Base-by-base conservation (phyloP, 108 stramenopile genomes). In the Epipyxis sp. region DNA sequence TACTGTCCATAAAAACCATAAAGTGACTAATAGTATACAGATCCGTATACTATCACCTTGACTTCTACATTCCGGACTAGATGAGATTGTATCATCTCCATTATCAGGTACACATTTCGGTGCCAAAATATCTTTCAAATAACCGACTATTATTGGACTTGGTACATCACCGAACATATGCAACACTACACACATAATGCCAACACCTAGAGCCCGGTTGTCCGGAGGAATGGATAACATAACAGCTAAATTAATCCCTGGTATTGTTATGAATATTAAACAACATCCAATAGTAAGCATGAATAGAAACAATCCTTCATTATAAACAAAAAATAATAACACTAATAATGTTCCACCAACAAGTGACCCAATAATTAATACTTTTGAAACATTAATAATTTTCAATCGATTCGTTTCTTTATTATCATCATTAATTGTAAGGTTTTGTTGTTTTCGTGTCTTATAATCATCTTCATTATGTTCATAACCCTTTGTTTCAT, bases 111-210 rank as follows among this genome's bases (percentile, higher is more conserved):
- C 68, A 59, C 78, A 61, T 40, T 13, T 30, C 42, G 82, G 82
- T 1, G 82, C 77, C 37, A 83, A 25, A 1, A 40, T 30, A 46
- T 80, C 82, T 0, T 40, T 35, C 27, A 85, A 20, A 16, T 42
- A 43, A 2, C 84, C 84, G 6, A 78, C 81, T n/a, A 87, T 40
- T 45, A 79, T 59, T 0, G 87, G 87, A 42, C 59, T 69, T 1
- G 87, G 86, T 61, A 88, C 87, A 79, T 88, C 87, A 0, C 87
- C 87, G 25, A 88, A 39, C 10, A 82, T 80, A 50, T 88, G 87
- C 25, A 80, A 20, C 13, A 76, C 45, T 30, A 88, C 27, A 6
- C 84, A 69, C 50, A 79, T 77, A 0, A 85, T 42, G 40, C 69
- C 87, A 6, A 88, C 10, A 27, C 86, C 86, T 30, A 88, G 69